Conservation (phyloP, 352 stramenopile genomes). For the Phytophthora tentaculata region DNA sequence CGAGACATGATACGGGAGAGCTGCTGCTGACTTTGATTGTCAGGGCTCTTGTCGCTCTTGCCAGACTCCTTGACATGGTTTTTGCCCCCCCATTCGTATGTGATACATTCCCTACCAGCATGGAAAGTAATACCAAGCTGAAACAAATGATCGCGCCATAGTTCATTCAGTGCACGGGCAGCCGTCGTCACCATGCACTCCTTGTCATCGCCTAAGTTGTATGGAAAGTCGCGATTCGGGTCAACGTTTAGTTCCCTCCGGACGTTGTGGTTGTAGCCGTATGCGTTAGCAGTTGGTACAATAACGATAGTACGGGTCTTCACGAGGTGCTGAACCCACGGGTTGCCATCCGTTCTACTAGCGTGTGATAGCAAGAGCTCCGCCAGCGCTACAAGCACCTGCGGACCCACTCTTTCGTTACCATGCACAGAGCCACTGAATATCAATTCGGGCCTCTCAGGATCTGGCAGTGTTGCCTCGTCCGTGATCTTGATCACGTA, state of each 20-base stretch:
- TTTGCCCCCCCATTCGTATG: constrained; percentile 96
- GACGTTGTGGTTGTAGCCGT: constrained; percentile 88
- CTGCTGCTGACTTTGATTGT: constrained; percentile 60
- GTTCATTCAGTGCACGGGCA: constrained; percentile 93
- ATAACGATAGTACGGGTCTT: constrained; percentile 78
- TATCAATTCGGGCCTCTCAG: constrained; percentile 92
- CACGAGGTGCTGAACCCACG: constrained; percentile 78
- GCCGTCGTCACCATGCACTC: constrained; percentile 95
- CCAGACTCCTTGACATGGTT: constrained; percentile 70
- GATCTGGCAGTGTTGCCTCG: constrained; percentile 59
- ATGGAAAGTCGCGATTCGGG: constrained; percentile 98
- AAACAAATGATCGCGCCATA: constrained; percentile 96
- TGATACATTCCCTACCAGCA: constrained; percentile 93
- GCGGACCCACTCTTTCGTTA: constrained; percentile 93
- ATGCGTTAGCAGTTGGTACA: constrained; percentile 92
- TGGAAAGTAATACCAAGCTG: constrained; percentile 98
- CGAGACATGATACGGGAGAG: constrained; percentile 62
- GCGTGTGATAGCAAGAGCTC: constrained; percentile 70
- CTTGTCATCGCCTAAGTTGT: constrained; percentile 66
- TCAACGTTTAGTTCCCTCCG: constrained; percentile 89
- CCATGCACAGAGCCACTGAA: constrained; percentile 95
- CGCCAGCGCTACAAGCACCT: constrained; percentile 77
- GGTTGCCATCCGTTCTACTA: constrained; percentile 43
- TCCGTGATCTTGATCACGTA: constrained; percentile 90
- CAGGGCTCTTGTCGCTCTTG: constrained; percentile 56